Percentiles rank a stretch among this genome's conserved stretches.
Conservation (phyloP, 2,329 filamentous ascomycete genomes). For the Torrubiella hemipterigena region DNA sequence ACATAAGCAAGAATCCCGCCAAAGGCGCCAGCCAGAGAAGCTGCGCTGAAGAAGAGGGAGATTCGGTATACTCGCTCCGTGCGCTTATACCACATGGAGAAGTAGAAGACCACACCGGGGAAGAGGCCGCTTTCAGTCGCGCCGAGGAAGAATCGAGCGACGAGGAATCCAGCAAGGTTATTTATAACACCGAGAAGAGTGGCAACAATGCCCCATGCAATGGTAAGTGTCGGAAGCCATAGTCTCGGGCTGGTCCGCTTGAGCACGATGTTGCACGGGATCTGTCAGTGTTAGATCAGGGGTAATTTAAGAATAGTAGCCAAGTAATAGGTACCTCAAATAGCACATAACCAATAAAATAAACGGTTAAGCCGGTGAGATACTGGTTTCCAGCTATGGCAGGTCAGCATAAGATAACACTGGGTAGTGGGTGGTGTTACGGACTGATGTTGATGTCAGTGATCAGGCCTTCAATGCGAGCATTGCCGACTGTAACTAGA, state of each 20-base stretch:
- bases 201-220: conserved; percentile 41
- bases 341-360: too few species aligned
- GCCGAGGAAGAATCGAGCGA: conserved; percentile 36
- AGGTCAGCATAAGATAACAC: too few species aligned
- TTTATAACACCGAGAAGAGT: conserved; percentile 40
- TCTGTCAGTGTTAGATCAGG: too few species aligned
- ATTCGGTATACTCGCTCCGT: conserved; percentile 42
- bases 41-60: conserved; percentile 41
- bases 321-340: too few species aligned
- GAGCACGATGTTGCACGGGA: conserved; percentile 43
- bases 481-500: too few species aligned
- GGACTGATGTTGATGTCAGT: too few species aligned
- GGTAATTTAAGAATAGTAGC: too few species aligned
- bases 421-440: too few species aligned
- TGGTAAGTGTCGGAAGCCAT: conserved; percentile 40
- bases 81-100: conserved; percentile 44
- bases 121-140: conserved; percentile 45
- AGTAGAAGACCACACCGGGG: conserved; percentile 43
- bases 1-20: conserved; percentile 45
- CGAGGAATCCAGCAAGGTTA: conserved; percentile 32
- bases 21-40: conserved; percentile 44
- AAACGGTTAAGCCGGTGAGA: too few species aligned
- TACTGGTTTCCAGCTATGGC: too few species aligned
- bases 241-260: conserved; percentile 38
- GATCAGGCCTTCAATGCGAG: too few species aligned